These are phyloP conservation scores for Aschersonia sp. DNA, from an alignment of 2,329 filamentous ascomycete genomes.

Conservation along the genomic window DNA sequence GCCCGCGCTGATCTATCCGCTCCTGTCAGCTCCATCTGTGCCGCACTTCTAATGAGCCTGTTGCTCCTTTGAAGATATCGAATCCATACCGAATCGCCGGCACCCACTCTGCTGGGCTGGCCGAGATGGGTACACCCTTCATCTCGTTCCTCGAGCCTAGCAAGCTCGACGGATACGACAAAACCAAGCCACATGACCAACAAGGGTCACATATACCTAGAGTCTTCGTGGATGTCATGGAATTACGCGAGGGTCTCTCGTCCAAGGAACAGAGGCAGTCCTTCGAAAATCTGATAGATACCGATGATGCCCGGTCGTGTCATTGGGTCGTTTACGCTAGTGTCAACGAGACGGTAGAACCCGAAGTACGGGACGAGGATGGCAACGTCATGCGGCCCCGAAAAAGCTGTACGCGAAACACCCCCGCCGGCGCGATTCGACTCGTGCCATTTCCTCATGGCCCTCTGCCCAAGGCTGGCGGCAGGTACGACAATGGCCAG, in stretches of 20 bases:
- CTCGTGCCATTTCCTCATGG: conserved; percentile 69
- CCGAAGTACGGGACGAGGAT: conserved; percentile 27
- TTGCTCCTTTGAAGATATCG: too few relatives aligned
- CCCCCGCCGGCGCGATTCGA: conserved; percentile 59
- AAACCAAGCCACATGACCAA: conserved; percentile 19
- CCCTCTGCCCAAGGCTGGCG: conserved; percentile 42
- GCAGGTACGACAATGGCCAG: conserved; percentile 29
- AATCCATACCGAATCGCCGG: too few relatives aligned
- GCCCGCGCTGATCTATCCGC: too few relatives aligned
- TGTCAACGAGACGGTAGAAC: conserved; percentile 31
- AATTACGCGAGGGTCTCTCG: conserved; percentile 45
- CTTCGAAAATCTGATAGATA: conserved; percentile 61
- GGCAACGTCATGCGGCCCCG: conserved; percentile 25
- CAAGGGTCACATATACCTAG: conserved; percentile 33
- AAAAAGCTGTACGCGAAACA: conserved; percentile 26
- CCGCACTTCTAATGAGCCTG: too few relatives aligned
- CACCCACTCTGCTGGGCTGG: too few relatives aligned
- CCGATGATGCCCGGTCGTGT: conserved; percentile 63
- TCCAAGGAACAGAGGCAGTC: conserved; percentile 43
- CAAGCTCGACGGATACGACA: conserved; percentile 33
- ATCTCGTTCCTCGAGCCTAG: conserved; percentile 32
- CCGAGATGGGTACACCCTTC: conserved; percentile 33
- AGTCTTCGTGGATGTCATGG: conserved; percentile 49
- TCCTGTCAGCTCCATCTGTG: too few relatives aligned
- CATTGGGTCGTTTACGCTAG: conserved; percentile 80